Evolutionary conservation across 805 yeast species (phyloP), one percentile per base, ranked within the genome.

Genomic region (Vanderwaltozyma verrucispora): DNA sequence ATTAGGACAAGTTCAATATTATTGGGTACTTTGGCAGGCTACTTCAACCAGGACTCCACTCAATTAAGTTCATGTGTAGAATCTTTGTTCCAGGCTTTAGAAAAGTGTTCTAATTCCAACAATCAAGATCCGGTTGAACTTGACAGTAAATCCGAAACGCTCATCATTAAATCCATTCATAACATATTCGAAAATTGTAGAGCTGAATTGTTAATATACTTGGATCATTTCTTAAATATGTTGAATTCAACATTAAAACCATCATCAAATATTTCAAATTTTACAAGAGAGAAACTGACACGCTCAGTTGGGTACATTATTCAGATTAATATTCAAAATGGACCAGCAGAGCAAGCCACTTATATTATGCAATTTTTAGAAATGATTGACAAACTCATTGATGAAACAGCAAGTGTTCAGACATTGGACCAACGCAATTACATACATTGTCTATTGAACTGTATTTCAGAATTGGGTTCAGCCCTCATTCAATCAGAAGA

Each of bases 391-490:
- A 30, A 29, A 8, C 44, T 39, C 20, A 42, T 54, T 9, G 42
- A 42, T 19, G 26, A 30, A 17, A 23, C 49, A 3, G 12, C 30
- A 10, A 27, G 19, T 15, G 23, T 30, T 5, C 37, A 33, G 15
- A 31, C 24, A 14, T 49, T 45, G 28, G 41, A 50, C 10, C 63
- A 64, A 24, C 45, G 59, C 3, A 75, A 72, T 3, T 78, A 77
- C 44, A 49, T 72, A 1, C 51, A 67, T 2, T 77, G 87, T 18
- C 57, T 83, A 32, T 56, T 84, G 19, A 60, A 72, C 12, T 81
- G 86, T 50, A 55, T 86, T 0, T 68, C 69, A n/a, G 83, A 80
- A 37, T 62, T 85, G 3, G 92, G 86, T 0, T 79, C 77, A 39
- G 85, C 87, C 0, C 56, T 80, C 50, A 73, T 74, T 35, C 56